A percentile compares a stretch with the other conserved stretches of the same genome.
These are phyloP conservation scores for Dioszegia aurantiaca DNA, from an alignment of 768 basidiomycete species.

Conservation along the genomic window DNA sequence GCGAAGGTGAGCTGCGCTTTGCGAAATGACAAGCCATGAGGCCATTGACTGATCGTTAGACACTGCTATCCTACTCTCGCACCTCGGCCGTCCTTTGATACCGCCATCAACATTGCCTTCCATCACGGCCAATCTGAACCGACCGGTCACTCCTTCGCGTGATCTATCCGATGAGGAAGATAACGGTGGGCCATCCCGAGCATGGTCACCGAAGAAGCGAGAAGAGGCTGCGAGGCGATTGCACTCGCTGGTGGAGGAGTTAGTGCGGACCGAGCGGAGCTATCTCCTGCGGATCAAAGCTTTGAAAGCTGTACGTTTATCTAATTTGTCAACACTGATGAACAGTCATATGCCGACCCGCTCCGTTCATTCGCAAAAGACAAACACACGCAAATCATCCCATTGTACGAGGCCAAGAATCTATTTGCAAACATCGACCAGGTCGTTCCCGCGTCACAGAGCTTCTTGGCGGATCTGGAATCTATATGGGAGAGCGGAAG, in stretches of 20 bases:
- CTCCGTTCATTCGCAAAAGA: slow-evolving; percentile 77
- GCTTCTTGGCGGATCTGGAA: slow-evolving; percentile 78
- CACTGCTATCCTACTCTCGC: slow-evolving; percentile 30
- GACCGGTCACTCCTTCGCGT: slow-evolving; percentile 28
- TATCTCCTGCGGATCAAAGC: slow-evolving; percentile 80
- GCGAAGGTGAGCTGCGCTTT: slow-evolving; percentile 47
- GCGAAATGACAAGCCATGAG: background rate
- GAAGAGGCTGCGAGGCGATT: slow-evolving; percentile 52
- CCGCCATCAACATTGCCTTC: slow-evolving; percentile 27
- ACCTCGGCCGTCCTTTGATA: slow-evolving; percentile 37
- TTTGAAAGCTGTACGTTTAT: slow-evolving; percentile 61
- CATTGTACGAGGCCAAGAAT: slow-evolving; percentile 83
- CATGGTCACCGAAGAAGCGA: slow-evolving; percentile 50
- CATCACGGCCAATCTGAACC: slow-evolving; percentile 20
- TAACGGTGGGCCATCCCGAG: background rate
- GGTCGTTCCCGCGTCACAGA: slow-evolving; percentile 81
- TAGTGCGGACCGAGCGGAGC: slow-evolving; percentile 81
- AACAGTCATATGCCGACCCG: slow-evolving; percentile 80
- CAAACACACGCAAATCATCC: slow-evolving; percentile 82
- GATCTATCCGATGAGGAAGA: slow-evolving; percentile 19
- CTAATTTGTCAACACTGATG: background rate
- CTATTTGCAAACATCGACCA: slow-evolving; percentile 93
- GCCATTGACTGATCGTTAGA: slow-evolving; percentile 33
- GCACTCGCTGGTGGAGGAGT: slow-evolving; percentile 73
- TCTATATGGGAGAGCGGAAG: slow-evolving; percentile 62